Evolutionary conservation across 225 moss, liverwort and hornwort species (phyloP).

Genomic region (Rhytidiadelphus loreus): DNA sequence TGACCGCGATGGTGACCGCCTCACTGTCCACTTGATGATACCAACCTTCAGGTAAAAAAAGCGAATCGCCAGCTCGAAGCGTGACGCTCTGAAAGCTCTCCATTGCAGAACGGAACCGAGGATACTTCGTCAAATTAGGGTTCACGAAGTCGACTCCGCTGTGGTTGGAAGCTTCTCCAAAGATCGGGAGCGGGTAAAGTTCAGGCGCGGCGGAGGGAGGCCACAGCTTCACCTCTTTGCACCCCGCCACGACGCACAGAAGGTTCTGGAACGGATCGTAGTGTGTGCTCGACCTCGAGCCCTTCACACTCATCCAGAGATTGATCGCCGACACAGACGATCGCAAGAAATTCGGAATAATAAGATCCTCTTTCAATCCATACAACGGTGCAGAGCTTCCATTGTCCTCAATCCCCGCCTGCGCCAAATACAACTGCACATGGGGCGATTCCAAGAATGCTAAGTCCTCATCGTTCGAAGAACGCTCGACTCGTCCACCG

Average conservation of each 20-base stretch:
- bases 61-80: conserved; percentile 55
- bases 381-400: conserved; percentile 15
- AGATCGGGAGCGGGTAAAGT: conserved; percentile 66
- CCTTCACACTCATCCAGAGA: conserved; percentile 92
- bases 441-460: not conserved
- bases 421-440: conserved; percentile 59
- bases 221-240: conserved; percentile 79
- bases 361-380: conserved; percentile 50
- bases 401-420: conserved; percentile 38
- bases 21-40: conserved; percentile 68
- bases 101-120: conserved; percentile 43
- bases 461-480: not conserved
- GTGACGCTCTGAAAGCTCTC: conserved; percentile 20
- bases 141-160: conserved; percentile 74
- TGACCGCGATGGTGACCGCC: conserved; percentile 44
- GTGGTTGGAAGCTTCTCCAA: conserved; percentile 88
- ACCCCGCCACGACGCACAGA: conserved; percentile 70
- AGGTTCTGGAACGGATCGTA: conserved; percentile 95
- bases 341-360: conserved; percentile 14
- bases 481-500: not conserved
- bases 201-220: conserved; percentile 73
- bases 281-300: conserved; percentile 86
- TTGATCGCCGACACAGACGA: conserved; percentile 55
- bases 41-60: conserved; percentile 96
- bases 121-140: conserved; percentile 51